Evolutionary conservation across 2,329 filamentous ascomycete genomes (phyloP), one percentile per base, ranked within the genome.

Genomic region (Rhinocladiella mackenziei): DNA sequence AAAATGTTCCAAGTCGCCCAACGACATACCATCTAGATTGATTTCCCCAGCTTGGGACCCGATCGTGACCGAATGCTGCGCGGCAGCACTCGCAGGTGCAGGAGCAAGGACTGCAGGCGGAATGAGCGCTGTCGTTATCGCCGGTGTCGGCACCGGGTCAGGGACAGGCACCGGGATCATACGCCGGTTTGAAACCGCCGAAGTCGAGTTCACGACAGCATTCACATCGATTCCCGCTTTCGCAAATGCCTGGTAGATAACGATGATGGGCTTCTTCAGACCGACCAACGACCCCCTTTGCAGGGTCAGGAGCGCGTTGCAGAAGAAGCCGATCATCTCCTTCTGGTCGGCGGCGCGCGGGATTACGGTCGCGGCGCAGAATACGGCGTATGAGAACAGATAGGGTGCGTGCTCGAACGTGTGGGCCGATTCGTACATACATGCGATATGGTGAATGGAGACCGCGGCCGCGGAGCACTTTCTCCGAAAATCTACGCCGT

Each of bases 221-320:
- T 11, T 26, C 23, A 26, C 23, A 25, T 39, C 25, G 15, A 39
- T 17, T 8, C 37, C 37, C 10, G 15, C 37, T 5, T 25, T 22
- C 9, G 15, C 25, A 5, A 39, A 8, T 59, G 65, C 62, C 5
- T 65, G 58, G 30, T 61, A 58, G 0, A 66, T 48, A 20, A 66
- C 60, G 2, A 53, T 53, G 9, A 66, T 51, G 11, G 64, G 64
- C 22, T 63, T 64, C 45, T 62, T 60, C n/a, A 67, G 51, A 15
- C 64, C 64, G 43, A 62, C 60, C 37, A 65, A 63, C 43, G 64
- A 65, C 4, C 64, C 64, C 1, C 58, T 46, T 36, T 65, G 61
- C 6, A 65, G 45, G 19, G 66, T 64, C 20, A 57, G 60, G 25
- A 67, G 58, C 20, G 59, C 62, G 10, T 56, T 61, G 62, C 63